Percentiles rank a stretch among this genome's conserved stretches.
phyloP scores from a whole-genome alignment of 345 rosid genomes.

The Gossypium bickii region DNA sequence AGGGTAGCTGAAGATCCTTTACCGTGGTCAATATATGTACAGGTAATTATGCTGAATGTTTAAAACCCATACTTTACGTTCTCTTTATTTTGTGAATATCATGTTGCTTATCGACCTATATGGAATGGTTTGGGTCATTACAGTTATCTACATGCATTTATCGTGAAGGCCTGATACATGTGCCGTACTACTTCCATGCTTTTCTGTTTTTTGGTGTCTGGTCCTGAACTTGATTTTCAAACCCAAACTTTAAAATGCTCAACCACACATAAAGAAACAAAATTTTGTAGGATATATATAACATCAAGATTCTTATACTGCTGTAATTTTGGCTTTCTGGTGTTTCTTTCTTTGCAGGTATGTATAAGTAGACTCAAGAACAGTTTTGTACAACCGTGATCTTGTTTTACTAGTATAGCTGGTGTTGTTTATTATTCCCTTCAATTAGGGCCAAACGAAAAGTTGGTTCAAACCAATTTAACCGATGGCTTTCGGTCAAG shows the following conservation, averaged over 20 bases:
- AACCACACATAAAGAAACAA: neutral
- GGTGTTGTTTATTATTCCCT: neutral
- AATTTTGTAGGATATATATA: neutral
- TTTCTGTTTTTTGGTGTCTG: too few species aligned
- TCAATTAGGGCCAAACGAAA: too few species aligned
- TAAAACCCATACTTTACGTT: neutral
- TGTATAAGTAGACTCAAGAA: too few species aligned
- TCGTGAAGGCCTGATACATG: neutral
- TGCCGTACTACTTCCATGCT: neutral
- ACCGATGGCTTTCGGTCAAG: too few species aligned
- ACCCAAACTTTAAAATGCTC: neutral
- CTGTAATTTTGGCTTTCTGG: neutral
- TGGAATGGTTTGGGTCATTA: neutral
- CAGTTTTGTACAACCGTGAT: neutral
- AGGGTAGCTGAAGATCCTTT: constrained; percentile 36
- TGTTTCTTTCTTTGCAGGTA: neutral
- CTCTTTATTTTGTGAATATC: neutral
- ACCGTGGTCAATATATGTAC: constrained; percentile 27
- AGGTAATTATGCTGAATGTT: constrained; percentile 29
- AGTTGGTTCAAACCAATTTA: too few species aligned
- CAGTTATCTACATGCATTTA: neutral
- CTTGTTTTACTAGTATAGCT: neutral
- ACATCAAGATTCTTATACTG: neutral
- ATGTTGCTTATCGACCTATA: neutral
- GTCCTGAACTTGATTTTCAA: neutral